These are phyloP conservation scores for Saccharomyces hybrid DNA, from an alignment of 1,139 yeast species.

Conservation along the genomic window DNA sequence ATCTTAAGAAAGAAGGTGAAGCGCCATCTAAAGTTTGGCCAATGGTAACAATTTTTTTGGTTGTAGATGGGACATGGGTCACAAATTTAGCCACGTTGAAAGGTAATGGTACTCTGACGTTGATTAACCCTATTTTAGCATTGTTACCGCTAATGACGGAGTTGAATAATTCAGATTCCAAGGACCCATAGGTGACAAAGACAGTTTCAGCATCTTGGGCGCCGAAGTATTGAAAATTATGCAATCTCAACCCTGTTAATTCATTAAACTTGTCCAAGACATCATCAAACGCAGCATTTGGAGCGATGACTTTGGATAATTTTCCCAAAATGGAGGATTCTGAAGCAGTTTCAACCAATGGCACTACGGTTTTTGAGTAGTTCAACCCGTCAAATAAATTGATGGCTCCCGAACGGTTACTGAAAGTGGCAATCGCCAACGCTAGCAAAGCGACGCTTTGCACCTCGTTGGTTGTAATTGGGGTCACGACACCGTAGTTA, in stretches of 20 bases:
- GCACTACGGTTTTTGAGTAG: slow-evolving; percentile 50
- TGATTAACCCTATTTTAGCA: slow-evolving; percentile 52
- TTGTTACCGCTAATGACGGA: slow-evolving; percentile 37
- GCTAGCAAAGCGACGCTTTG: slow-evolving; percentile 65
- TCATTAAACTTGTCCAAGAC: slow-evolving; percentile 52
- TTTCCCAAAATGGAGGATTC: slow-evolving; percentile 18
- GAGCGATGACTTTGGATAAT: slow-evolving; percentile 30
- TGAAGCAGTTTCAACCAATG: slow-evolving; percentile 36
- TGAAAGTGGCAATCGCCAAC: slow-evolving; percentile 53
- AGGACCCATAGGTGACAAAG: slow-evolving; percentile 69
- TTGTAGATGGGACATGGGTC: slow-evolving; percentile 48
- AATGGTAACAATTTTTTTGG: slow-evolving; percentile 57
- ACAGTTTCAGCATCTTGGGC: slow-evolving; percentile 54
- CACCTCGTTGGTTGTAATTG: slow-evolving; percentile 53
- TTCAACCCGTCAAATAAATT: slow-evolving; percentile 56
- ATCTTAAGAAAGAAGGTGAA: slow-evolving; percentile 43
- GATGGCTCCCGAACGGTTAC: slow-evolving; percentile 27
- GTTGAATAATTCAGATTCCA: slow-evolving; percentile 51
- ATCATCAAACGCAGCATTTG: slow-evolving; percentile 46
- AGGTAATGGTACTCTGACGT: slow-evolving; percentile 73
- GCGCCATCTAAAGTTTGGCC: slow-evolving; percentile 43
- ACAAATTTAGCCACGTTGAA: slow-evolving; percentile 59
- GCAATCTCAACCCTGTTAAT: slow-evolving; percentile 39
- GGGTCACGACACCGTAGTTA: slow-evolving; percentile 66
- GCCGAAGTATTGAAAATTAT: slow-evolving; percentile 54